Percentiles rank a stretch among this genome's conserved stretches.
These are phyloP conservation scores for Didymella glomerata DNA, from an alignment of 2,329 filamentous ascomycete genomes.

Conservation along the genomic window DNA sequence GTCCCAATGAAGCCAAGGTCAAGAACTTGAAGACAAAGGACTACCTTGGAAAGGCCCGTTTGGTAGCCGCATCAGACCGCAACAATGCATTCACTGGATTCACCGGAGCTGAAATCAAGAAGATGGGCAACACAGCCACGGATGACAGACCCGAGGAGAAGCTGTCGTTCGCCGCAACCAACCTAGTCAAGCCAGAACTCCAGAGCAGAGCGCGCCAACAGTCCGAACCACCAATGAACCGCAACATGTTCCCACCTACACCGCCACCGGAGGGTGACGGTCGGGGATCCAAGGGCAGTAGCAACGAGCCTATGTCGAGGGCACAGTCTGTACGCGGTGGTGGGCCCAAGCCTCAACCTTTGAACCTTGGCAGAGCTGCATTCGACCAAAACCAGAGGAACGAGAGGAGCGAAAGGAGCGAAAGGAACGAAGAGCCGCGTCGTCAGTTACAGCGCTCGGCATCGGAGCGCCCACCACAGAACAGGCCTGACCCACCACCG, in stretches of 20 bases:
- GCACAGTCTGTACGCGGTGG: slow-evolving; percentile 59
- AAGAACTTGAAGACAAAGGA: slow-evolving; percentile 98
- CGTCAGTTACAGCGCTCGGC: slow-evolving; percentile 53
- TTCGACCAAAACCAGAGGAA: slow-evolving; percentile 56
- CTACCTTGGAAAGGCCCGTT: slow-evolving; percentile 93
- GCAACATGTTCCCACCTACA: slow-evolving; percentile 95
- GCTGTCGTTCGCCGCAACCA: slow-evolving; percentile 90
- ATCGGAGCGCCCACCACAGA: slow-evolving; percentile 55
- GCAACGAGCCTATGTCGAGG: slow-evolving; percentile 54
- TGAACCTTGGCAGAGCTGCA: slow-evolving; percentile 59
- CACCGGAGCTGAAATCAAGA: slow-evolving; percentile 80
- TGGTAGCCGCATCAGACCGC: slow-evolving; percentile 87
- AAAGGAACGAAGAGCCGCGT: slow-evolving; percentile 43
- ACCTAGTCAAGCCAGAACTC: slow-evolving; percentile 87
- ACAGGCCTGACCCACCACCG: slow-evolving; percentile 49
- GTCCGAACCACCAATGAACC: slow-evolving; percentile 79
- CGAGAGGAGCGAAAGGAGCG: slow-evolving; percentile 42
- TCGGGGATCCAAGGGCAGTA: slow-evolving; percentile 39
- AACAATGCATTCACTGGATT: slow-evolving; percentile 84
- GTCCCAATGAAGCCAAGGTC: slow-evolving; percentile 96
- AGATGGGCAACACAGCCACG: slow-evolving; percentile 63
- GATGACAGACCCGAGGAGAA: slow-evolving; percentile 86
- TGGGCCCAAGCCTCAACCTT: slow-evolving; percentile 58
- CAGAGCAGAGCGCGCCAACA: slow-evolving; percentile 79
- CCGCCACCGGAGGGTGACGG: slow-evolving; percentile 91